Conservation (phyloP, 495 filamentous ascomycete genomes). For the Neurospora sp. region DNA sequence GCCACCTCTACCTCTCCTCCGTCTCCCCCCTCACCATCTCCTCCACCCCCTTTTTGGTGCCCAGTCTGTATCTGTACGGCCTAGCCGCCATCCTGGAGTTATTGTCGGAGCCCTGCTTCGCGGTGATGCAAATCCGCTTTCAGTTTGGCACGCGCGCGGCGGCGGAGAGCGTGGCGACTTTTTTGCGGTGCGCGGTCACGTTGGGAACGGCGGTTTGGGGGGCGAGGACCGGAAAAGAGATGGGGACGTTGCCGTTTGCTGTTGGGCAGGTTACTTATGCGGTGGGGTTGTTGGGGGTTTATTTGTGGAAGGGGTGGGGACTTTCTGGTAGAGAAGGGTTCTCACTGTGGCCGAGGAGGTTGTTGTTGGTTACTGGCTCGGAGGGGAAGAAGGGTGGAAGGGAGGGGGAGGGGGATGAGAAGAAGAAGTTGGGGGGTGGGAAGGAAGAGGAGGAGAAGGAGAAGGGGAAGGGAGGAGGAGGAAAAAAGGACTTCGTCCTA, state of each 20-base stretch:
- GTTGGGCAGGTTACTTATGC: constrained; percentile 78
- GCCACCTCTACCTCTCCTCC: constrained; percentile 52
- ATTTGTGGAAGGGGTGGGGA: constrained; percentile 39
- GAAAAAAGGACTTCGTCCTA: constrained; percentile 37
- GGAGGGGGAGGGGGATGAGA: no score
- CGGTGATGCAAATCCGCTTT: constrained; percentile 68
- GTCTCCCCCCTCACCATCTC: constrained; percentile 43
- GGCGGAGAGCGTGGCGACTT: constrained; percentile 70
- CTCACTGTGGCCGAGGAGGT: constrained; percentile 37
- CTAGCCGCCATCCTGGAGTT: constrained; percentile 74
- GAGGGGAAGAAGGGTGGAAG: no score
- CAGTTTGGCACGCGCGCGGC: constrained; percentile 68
- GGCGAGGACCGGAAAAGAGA: constrained; percentile 25
- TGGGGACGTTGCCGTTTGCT: constrained; percentile 83
- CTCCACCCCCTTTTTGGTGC: constrained; percentile 48
- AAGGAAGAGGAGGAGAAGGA: not conserved
- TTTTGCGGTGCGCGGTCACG: constrained; percentile 63
- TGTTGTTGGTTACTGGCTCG: no score
- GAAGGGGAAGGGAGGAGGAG: constrained; percentile 1
- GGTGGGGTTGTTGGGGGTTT: constrained; percentile 53
- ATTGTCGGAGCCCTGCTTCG: constrained; percentile 73
- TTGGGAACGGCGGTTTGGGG: constrained; percentile 56
- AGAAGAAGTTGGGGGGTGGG: not conserved
- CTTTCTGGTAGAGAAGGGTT: constrained; percentile 33
- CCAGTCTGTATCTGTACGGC: constrained; percentile 58